Percentiles rank a stretch among this genome's conserved stretches.
Conservation (phyloP, 2,329 filamentous ascomycete species). For the Sordariomycetes sp. region DNA sequence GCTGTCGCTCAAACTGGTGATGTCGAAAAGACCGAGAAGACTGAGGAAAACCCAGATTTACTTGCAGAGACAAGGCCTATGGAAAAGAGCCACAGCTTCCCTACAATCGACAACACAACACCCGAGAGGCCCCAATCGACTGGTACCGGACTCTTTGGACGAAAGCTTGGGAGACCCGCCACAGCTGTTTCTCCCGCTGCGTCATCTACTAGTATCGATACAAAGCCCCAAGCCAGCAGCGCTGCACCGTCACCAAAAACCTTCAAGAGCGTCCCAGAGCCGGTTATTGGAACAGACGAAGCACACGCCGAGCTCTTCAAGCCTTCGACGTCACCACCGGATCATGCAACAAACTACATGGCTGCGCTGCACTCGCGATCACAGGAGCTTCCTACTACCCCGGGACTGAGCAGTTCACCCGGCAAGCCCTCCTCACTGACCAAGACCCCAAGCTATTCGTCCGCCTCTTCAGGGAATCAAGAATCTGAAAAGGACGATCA, state of each 20-base stretch:
- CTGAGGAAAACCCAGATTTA: constrained; percentile 30
- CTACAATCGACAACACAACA: constrained; percentile 29
- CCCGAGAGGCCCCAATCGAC: constrained; percentile 9
- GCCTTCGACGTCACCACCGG: constrained; percentile 43
- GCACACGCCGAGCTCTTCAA: constrained; percentile 57
- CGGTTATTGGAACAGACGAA: constrained; percentile 58
- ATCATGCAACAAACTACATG: constrained; percentile 56
- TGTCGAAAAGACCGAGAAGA: constrained; percentile 34
- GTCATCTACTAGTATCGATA: constrained; percentile 39
- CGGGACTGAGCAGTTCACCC: constrained; percentile 21
- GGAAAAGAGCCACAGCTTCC: constrained; percentile 47
- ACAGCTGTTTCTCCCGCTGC: constrained; percentile 22
- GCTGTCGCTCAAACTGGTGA: constrained; percentile 30
- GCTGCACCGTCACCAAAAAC: constrained; percentile 24
- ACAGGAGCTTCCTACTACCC: constrained; percentile 39
- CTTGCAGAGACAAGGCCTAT: constrained; percentile 31
- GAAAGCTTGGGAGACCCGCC: constrained; percentile 32
- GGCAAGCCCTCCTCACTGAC: constrained; percentile 25
- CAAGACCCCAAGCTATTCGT: constrained; percentile 36
- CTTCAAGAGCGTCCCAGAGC: constrained; percentile 43
- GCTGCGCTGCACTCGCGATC: constrained; percentile 58
- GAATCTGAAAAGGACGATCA: constrained; percentile 27
- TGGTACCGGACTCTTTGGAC: constrained; percentile 37
- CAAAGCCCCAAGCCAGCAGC: constrained; percentile 27
- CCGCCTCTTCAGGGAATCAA: constrained; percentile 37